Conservation (phyloP, 495 filamentous ascomycete genomes). For the Neurospora sp. region DNA sequence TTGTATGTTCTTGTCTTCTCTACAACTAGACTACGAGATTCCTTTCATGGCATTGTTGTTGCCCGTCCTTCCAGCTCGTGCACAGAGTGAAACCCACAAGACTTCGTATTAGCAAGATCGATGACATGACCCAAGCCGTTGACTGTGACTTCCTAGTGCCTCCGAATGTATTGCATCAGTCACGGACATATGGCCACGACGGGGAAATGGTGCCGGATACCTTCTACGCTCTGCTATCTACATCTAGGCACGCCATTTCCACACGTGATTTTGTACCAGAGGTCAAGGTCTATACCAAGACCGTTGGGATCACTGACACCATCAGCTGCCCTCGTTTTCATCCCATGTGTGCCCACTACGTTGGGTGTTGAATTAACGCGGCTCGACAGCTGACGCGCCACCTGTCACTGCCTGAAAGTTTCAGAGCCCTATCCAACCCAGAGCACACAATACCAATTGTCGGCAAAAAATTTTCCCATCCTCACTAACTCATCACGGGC, state of each 20-base stretch:
- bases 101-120: too few species aligned
- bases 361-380: not conserved
- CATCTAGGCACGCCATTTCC: not conserved
- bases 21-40: too few species aligned
- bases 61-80: too few species aligned
- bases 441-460: not conserved
- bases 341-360: not conserved
- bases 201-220: not conserved
- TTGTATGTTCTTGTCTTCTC: too few species aligned
- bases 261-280: not conserved
- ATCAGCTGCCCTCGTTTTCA: not conserved
- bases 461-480: not conserved
- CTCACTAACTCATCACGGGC: not conserved
- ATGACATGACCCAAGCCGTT: too few species aligned
- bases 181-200: too few species aligned
- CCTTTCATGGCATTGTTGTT: too few species aligned
- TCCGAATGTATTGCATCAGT: too few species aligned
- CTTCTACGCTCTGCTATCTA: not conserved
- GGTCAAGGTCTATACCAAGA: not conserved
- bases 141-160: too few species aligned
- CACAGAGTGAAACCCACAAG: too few species aligned
- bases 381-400: not conserved
- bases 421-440: not conserved
- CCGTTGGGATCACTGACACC: not conserved
- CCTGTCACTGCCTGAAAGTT: not conserved